These are phyloP conservation scores for Aschersonia sp. DNA, from an alignment of 2,329 filamentous ascomycete species.

Conservation along the genomic window DNA sequence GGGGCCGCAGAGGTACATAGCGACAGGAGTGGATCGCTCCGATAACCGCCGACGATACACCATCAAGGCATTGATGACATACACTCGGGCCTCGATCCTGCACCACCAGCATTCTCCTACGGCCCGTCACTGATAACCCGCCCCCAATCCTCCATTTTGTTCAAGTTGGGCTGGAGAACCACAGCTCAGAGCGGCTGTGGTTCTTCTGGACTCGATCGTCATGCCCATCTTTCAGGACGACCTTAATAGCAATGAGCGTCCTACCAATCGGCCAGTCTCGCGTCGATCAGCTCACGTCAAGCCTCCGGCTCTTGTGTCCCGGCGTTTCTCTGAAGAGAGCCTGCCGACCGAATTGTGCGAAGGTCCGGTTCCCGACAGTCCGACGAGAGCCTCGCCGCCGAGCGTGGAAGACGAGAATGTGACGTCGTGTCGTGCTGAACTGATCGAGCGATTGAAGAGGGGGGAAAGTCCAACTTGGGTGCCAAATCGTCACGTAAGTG, in stretches of 20 bases:
- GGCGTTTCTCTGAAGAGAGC: slow-evolving; percentile 41
- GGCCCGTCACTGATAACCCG: too few relatives aligned
- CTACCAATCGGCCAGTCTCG: slow-evolving; percentile 10
- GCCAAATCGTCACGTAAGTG: slow-evolving; percentile 44
- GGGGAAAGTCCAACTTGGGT: slow-evolving; percentile 65
- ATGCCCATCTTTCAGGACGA: slow-evolving; percentile 48
- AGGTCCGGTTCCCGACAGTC: slow-evolving; percentile 34
- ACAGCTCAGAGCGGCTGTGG: slow-evolving; percentile 16
- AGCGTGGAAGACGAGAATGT: slow-evolving; percentile 12
- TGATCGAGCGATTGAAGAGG: slow-evolving; percentile 75
- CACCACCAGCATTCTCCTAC: too few relatives aligned
- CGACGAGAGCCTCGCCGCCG: slow-evolving; percentile 11
- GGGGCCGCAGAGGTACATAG: too few relatives aligned
- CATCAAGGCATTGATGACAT: neutral
- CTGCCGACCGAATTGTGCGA: slow-evolving; percentile 47
- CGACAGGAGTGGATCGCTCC: neutral
- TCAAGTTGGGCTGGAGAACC: slow-evolving; percentile 5
- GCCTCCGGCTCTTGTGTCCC: slow-evolving; percentile 6
- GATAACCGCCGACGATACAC: neutral
- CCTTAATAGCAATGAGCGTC: slow-evolving; percentile 19
- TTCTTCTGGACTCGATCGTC: slow-evolving; percentile 11
- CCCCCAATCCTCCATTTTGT: neutral
- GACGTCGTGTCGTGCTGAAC: slow-evolving; percentile 52
- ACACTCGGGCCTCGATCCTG: too few relatives aligned
- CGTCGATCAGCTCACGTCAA: slow-evolving; percentile 7